A percentile compares a stretch with the other conserved stretches of the same genome.
These are phyloP conservation scores for Sphenostylis stenocarpa DNA, from an alignment of 306 rosid genomes.

Conservation along the genomic window DNA sequence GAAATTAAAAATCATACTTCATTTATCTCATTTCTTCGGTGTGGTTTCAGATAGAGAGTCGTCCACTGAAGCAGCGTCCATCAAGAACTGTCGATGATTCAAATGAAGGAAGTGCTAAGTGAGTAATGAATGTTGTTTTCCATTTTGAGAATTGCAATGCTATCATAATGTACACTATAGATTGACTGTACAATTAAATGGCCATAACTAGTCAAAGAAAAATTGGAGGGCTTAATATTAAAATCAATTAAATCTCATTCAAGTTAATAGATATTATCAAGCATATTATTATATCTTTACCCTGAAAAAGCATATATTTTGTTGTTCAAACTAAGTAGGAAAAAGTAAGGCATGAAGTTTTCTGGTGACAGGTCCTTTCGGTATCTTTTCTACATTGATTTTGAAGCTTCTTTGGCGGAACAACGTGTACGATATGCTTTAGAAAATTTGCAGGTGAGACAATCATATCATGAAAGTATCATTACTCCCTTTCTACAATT, in stretches of 20 bases:
- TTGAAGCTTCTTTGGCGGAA: constrained; percentile 84
- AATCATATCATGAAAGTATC: not conserved
- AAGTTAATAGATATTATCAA: not conserved
- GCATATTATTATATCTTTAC: not conserved
- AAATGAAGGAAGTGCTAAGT: constrained; percentile 61
- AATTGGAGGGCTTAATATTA: constrained; percentile 8
- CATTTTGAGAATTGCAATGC: constrained; percentile 7
- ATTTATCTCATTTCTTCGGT: constrained; percentile 10
- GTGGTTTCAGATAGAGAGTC: constrained; percentile 75
- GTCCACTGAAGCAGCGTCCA: constrained; percentile 56
- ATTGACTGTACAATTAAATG: not conserved
- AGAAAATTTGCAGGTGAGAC: constrained; percentile 63
- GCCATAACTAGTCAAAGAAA: not conserved
- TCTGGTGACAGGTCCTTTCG: constrained; percentile 59
- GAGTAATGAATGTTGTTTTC: constrained; percentile 34
- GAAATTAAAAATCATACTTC: not conserved
- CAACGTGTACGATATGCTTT: constrained; percentile 64
- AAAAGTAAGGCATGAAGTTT: not conserved
- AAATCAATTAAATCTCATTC: not conserved
- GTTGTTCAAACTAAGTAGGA: not conserved
- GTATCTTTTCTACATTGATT: constrained; percentile 70
- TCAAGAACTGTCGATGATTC: constrained; percentile 55
- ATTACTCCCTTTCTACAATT: not conserved
- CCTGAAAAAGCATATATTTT: not conserved
- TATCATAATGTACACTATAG: constrained; percentile 11